phyloP scores from a whole-genome alignment of 2,329 filamentous ascomycete genomes.

The Claviceps africana region DNA sequence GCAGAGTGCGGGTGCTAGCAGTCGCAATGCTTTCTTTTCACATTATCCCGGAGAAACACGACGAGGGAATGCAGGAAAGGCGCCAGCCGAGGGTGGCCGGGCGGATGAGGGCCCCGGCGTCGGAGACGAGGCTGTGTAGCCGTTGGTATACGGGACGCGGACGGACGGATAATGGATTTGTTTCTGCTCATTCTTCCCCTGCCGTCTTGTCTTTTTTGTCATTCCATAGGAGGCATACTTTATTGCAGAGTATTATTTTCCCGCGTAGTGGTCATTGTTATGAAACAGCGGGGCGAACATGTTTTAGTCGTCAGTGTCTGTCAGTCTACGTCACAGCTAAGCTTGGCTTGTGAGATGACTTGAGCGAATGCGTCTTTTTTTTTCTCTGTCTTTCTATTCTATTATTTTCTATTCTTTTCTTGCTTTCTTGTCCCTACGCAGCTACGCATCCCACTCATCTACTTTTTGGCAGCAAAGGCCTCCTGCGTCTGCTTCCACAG shows the following conservation, averaged over 20 bases:
- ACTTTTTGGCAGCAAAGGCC: background rate
- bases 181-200: background rate
- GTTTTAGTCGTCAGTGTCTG: too few relatives aligned
- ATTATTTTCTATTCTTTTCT: too few relatives aligned
- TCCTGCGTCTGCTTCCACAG: slow-evolving; percentile 3
- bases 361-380: too few relatives aligned
- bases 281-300: background rate
- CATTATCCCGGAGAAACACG: background rate
- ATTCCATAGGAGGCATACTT: background rate
- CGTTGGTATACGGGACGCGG: background rate
- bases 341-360: too few relatives aligned
- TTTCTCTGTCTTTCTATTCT: too few relatives aligned
- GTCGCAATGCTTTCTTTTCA: background rate
- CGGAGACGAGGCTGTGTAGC: background rate
- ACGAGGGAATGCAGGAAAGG: background rate
- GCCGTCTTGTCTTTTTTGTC: background rate
- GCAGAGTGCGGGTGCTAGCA: background rate
- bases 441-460: background rate
- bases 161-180: background rate
- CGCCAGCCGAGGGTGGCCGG: background rate
- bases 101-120: background rate
- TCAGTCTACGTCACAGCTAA: too few relatives aligned
- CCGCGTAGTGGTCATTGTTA: background rate
- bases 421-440: too few relatives aligned
- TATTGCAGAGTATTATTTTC: background rate